Conservation (phyloP, 1,284 basidiomycete species). For the Microbotryomycetes sp. region DNA sequence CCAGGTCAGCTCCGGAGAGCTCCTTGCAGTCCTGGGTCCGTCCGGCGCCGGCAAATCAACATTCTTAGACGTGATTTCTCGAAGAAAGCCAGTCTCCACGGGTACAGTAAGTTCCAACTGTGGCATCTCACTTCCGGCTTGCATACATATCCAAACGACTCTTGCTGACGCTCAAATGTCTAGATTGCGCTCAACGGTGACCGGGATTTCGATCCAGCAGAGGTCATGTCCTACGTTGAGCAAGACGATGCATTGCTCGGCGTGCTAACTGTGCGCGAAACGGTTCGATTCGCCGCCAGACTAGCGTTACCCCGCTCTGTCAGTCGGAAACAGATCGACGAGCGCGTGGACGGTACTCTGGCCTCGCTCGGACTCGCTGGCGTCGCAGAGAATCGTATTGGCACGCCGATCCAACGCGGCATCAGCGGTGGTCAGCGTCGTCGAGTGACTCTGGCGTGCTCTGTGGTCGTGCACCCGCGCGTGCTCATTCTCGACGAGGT, state of each 20-base stretch:
- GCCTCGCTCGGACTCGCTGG: constrained; percentile 36
- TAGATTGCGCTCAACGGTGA: constrained; percentile 5
- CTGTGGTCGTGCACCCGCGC: constrained; percentile 39
- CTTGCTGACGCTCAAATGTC: not conserved
- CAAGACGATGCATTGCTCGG: constrained; percentile 44
- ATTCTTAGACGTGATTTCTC: constrained; percentile 41
- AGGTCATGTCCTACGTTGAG: constrained; percentile 40
- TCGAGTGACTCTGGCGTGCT: constrained; percentile 40
- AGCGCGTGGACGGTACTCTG: constrained; percentile 33
- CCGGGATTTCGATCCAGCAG: constrained; percentile 8
- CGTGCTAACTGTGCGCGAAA: constrained; percentile 43
- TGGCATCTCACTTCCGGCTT: constrained; percentile 14
- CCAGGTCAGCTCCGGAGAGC: constrained; percentile 5
- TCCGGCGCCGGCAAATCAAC: constrained; percentile 43
- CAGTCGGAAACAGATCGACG: not conserved
- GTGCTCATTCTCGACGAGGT: constrained; percentile 46
- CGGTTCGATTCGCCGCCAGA: constrained; percentile 39
- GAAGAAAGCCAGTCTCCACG: constrained; percentile 30
- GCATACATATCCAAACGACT: constrained; percentile 2
- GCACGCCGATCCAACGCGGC: constrained; percentile 43
- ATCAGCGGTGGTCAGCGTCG: constrained; percentile 44
- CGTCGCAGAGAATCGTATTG: constrained; percentile 39
- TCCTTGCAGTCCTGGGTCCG: constrained; percentile 39
- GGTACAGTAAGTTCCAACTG: constrained; percentile 17
- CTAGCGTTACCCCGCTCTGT: constrained; percentile 26